Evolutionary conservation across 2,329 filamentous ascomycete species (phyloP).

Genomic region (Aspergillus sp.): DNA sequence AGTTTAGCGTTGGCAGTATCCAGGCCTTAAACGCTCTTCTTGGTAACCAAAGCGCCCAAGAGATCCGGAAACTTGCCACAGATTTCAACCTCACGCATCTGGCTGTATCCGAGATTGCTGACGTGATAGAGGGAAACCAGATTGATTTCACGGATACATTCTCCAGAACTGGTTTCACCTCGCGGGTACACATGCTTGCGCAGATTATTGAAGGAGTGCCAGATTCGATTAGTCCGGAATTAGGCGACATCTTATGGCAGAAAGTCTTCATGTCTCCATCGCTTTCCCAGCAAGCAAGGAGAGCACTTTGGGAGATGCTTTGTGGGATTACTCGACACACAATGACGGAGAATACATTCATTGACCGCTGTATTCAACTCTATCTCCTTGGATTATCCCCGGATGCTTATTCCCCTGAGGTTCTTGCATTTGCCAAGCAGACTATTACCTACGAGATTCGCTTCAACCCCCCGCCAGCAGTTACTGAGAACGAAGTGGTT

Average conservation of each 20-base stretch:
- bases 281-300: slow-evolving; percentile 60
- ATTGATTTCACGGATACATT: slow-evolving; percentile 40
- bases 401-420: slow-evolving; percentile 37
- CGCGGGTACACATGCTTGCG: slow-evolving; percentile 60
- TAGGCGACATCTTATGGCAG: slow-evolving; percentile 69
- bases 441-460: slow-evolving; percentile 51
- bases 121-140: slow-evolving; percentile 49
- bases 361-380: slow-evolving; percentile 45
- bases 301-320: slow-evolving; percentile 69
- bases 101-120: slow-evolving; percentile 64
- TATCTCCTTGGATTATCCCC: slow-evolving; percentile 43
- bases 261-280: slow-evolving; percentile 67
- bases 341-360: slow-evolving; percentile 37
- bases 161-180: slow-evolving; percentile 47
- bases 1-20: slow-evolving; percentile 70
- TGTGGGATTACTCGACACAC: slow-evolving; percentile 36
- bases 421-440: slow-evolving; percentile 46
- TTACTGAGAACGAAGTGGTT: slow-evolving; percentile 41
- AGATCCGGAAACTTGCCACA: slow-evolving; percentile 58
- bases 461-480: slow-evolving; percentile 55
- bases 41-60: slow-evolving; percentile 43
- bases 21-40: slow-evolving; percentile 58
- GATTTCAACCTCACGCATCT: slow-evolving; percentile 64
- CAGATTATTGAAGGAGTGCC: slow-evolving; percentile 62
- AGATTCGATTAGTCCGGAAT: slow-evolving; percentile 59